Conservation (phyloP, 2,329 filamentous ascomycete genomes). For the Rachicladosporium sp. region DNA sequence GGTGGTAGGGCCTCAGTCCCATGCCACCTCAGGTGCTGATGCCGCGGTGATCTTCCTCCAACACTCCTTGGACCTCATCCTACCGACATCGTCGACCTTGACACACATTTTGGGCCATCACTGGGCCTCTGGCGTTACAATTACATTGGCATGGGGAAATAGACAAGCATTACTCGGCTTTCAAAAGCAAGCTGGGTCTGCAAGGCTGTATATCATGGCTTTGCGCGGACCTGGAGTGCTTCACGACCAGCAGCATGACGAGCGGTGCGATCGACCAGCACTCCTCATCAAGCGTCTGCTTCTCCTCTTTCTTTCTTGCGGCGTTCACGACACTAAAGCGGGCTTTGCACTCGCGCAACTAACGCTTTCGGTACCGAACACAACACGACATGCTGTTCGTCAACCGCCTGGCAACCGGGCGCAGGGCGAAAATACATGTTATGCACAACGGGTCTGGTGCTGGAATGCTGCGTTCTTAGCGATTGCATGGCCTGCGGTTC, state of each 20-base stretch:
- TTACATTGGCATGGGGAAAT: too few species aligned
- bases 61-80: conserved; percentile 1
- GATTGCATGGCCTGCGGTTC: conserved; percentile 4
- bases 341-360: too few species aligned
- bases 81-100: not conserved
- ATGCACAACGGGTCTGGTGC: conserved; percentile 5
- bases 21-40: conserved; percentile 2
- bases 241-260: too few species aligned
- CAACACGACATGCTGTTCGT: conserved; percentile 1
- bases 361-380: too few species aligned
- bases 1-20: conserved; percentile 42
- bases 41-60: not conserved
- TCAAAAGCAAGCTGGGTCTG: not conserved
- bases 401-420: conserved; percentile 7
- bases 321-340: too few species aligned
- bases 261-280: too few species aligned
- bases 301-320: too few species aligned
- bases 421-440: conserved; percentile 1
- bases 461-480: conserved; percentile 2
- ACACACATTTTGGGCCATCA: conserved; percentile 10
- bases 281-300: too few species aligned
- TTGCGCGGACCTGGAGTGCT: too few species aligned
- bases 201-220: not conserved
- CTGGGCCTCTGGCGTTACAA: not conserved
- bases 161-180: too few species aligned